phyloP scores from a whole-genome alignment of 345 rosid genomes.

The Syzygium jambos region DNA sequence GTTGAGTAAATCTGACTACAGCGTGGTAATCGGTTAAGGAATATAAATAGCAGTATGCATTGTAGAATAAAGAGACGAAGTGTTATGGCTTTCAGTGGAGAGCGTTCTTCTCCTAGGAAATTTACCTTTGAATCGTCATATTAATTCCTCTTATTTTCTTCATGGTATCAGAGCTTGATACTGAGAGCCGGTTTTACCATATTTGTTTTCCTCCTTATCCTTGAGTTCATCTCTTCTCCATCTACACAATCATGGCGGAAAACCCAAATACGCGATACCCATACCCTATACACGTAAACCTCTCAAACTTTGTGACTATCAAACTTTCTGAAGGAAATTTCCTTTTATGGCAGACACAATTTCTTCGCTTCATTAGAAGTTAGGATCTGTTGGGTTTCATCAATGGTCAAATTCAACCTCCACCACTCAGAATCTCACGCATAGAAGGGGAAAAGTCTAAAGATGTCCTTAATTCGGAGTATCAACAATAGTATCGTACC shows the following conservation, averaged over 20 bases:
- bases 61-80: background rate
- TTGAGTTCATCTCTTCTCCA: background rate
- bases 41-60: background rate
- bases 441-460: background rate
- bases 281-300: background rate
- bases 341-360: background rate
- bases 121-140: background rate
- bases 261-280: background rate
- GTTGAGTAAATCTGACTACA: too few species aligned
- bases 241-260: background rate
- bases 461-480: background rate
- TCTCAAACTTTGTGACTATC: background rate
- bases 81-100: background rate
- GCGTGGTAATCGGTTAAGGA: background rate
- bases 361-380: background rate
- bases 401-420: background rate
- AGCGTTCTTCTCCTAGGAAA: background rate
- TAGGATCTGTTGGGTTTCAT: background rate
- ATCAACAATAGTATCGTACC: background rate
- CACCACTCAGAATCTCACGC: background rate
- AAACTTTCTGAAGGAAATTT: background rate
- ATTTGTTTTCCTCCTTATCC: background rate
- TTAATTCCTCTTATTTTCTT: background rate
- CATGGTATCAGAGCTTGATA: background rate
- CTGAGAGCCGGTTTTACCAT: background rate